A percentile compares a stretch with the other conserved stretches of the same genome.
phyloP scores from a whole-genome alignment of 306 rosid genomes.

The Acacia melanoxylon region DNA sequence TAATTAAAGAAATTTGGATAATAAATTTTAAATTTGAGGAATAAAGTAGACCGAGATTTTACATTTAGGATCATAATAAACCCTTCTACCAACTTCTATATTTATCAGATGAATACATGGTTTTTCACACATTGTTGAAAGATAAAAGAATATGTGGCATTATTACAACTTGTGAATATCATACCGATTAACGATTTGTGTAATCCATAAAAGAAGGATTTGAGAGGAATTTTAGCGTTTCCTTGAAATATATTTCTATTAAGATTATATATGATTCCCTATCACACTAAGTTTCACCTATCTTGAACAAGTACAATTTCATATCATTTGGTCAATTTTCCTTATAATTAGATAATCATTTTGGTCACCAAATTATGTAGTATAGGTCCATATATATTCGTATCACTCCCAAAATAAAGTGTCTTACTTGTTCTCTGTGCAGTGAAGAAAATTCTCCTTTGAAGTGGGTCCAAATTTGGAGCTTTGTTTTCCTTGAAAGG shows the following conservation, averaged over 20 bases:
- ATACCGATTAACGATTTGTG: not conserved
- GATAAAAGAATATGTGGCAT: not conserved
- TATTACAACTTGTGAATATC: not conserved
- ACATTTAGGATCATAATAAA: no score
- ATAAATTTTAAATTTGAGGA: no score
- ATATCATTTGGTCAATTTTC: constrained; percentile 37
- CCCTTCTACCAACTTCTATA: not conserved
- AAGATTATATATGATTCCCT: not conserved
- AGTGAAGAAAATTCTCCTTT: not conserved
- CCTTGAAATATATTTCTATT: constrained; percentile 10
- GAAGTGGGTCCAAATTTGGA: constrained; percentile 38
- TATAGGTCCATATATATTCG: constrained; percentile 28
- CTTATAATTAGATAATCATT: constrained; percentile 60
- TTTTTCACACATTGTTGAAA: not conserved
- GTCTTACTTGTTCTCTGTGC: constrained; percentile 6
- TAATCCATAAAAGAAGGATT: not conserved
- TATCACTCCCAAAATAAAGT: constrained; percentile 1
- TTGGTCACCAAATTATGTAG: constrained; percentile 23
- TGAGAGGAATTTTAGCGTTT: constrained; percentile 57
- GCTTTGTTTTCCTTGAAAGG: constrained; percentile 24
- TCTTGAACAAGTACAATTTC: constrained; percentile 41
- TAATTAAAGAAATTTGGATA: no score
- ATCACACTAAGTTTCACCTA: constrained; percentile 18
- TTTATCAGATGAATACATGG: not conserved
- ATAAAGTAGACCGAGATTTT: no score